Conservation (phyloP, 2,329 filamentous ascomycete species). For the Daldinia eschscholtzii region DNA sequence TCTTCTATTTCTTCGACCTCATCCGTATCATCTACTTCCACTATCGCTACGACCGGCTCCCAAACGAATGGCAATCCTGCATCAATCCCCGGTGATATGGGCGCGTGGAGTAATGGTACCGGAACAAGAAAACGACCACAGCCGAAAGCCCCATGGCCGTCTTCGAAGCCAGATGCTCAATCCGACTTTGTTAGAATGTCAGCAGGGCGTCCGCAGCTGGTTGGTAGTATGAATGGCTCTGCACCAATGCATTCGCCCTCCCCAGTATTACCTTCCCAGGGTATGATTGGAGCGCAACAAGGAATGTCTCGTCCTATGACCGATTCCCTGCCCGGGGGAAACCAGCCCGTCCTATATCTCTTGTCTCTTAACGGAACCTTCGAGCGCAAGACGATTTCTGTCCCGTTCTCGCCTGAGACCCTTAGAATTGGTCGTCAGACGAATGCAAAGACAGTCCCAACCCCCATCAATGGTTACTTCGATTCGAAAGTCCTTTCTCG, state of each 20-base stretch:
- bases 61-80: constrained; percentile 70
- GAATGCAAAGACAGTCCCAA: constrained; percentile 95
- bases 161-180: constrained; percentile 61
- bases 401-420: constrained; percentile 94
- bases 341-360: constrained; percentile 84
- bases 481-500: constrained; percentile 97
- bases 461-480: constrained; percentile 92
- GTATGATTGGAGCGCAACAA: constrained; percentile 58
- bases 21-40: constrained; percentile 71
- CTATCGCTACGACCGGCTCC: constrained; percentile 71
- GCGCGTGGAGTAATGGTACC: constrained; percentile 64
- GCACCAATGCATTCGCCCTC: constrained; percentile 56
- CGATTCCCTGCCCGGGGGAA: constrained; percentile 72
- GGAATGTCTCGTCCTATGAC: constrained; percentile 73
- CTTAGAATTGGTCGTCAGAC: constrained; percentile 95
- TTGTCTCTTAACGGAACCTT: constrained; percentile 96
- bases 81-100: constrained; percentile 61
- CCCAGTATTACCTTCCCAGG: constrained; percentile 55
- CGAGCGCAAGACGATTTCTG: constrained; percentile 94
- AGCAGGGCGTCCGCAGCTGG: constrained; percentile 54
- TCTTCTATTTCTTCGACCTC: constrained; percentile 81
- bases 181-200: constrained; percentile 62
- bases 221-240: constrained; percentile 61
- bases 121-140: constrained; percentile 64
- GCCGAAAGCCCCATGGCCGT: constrained; percentile 64